phyloP scores from a whole-genome alignment of 345 rosid species.

The Arabidopsis suecica region DNA sequence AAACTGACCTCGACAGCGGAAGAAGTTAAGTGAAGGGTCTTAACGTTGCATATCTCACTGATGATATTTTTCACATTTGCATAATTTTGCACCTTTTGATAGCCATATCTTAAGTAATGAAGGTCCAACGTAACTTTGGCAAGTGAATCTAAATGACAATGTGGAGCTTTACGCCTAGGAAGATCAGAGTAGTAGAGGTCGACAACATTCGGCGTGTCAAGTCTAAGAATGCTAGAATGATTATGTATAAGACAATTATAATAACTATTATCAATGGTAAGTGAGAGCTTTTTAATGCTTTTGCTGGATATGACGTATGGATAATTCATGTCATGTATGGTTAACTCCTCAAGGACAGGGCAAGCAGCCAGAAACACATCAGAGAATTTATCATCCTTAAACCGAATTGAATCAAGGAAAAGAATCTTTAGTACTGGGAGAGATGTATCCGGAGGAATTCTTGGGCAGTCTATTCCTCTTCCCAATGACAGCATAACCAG shows the following conservation, averaged over 20 bases:
- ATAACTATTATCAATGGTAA: not conserved
- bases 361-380: not conserved
- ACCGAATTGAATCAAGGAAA: not conserved
- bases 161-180: not conserved
- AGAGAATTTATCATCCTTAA: not conserved
- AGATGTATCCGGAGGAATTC: not conserved
- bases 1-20: not conserved
- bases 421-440: not conserved
- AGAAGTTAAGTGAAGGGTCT: not conserved
- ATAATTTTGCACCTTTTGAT: not conserved
- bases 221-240: not conserved
- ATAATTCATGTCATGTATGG: not conserved
- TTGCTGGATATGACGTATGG: not conserved
- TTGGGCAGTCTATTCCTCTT: no score
- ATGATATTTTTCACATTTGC: not conserved
- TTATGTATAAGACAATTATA: no score
- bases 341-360: not conserved
- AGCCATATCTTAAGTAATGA: not conserved
- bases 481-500: no score
- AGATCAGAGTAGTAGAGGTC: not conserved
- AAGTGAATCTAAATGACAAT: not conserved
- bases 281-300: not conserved
- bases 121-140: not conserved
- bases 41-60: not conserved
- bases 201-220: not conserved